These are phyloP conservation scores for Penium margaritaceum DNA, from an alignment of 139 green algal species.

Conservation along the genomic window DNA sequence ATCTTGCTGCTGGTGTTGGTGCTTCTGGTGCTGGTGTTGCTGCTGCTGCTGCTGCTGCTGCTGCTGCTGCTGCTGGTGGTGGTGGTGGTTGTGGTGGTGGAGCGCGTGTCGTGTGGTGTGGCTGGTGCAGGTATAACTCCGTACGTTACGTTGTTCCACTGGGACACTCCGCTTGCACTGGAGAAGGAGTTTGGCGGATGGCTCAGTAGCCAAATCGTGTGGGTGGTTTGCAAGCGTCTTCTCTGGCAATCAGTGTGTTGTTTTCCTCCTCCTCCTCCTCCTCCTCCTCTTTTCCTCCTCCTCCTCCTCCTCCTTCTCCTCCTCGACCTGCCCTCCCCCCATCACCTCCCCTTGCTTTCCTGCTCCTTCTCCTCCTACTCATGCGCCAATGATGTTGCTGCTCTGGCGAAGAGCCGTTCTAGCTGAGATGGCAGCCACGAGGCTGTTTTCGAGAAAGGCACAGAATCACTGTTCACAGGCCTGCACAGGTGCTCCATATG, in stretches of 20 bases:
- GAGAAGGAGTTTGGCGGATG: conserved; percentile 37
- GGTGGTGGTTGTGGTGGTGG: too few species aligned
- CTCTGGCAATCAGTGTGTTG: neutral
- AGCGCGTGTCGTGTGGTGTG: too few species aligned
- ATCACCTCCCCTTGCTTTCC: neutral
- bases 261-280: neutral
- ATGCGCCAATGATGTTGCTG: neutral
- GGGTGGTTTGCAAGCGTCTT: neutral
- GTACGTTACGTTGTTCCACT: conserved; percentile 35
- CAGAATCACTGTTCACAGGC: too few species aligned
- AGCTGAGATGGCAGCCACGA: too few species aligned
- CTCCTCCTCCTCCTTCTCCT: neutral
- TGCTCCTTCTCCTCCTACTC: neutral
- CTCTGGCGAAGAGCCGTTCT: too few species aligned
- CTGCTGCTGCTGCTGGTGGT: too few species aligned
- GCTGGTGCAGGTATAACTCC: conserved; percentile 30
- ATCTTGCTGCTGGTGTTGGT: too few species aligned
- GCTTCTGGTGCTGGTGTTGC: too few species aligned
- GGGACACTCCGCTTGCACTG: conserved; percentile 25
- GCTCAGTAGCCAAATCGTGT: conserved; percentile 24
- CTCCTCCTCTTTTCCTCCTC: neutral
- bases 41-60: too few species aligned
- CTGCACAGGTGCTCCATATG: too few species aligned
- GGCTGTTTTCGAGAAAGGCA: too few species aligned
- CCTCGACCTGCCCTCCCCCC: neutral